Base-by-base conservation (phyloP, 768 basidiomycete genomes). In the Daedaleopsis nitida region DNA sequence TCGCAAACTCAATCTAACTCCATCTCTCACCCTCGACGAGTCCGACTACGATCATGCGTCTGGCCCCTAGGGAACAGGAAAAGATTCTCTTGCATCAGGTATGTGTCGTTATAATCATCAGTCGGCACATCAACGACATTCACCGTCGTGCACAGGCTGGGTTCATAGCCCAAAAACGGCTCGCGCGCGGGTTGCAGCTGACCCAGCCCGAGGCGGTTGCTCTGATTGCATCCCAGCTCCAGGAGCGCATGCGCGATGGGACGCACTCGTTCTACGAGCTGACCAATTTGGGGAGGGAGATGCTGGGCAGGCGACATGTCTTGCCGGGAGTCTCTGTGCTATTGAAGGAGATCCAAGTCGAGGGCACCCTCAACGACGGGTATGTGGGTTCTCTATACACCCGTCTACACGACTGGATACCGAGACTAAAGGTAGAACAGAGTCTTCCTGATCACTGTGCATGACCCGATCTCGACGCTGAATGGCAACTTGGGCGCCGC, bases 211-310 rank as follows among this genome's bases (percentile, higher is more conserved):
- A 99, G 75, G 88, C 95, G 0, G 83, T 87, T 13, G 95, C 93
- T 2, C 83, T 99, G 11, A 94, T 99, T 65, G 88, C 94, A 2
- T 86, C 85, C n/a, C 91, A 93, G 67, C 83, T 98, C 1, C 96
- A 98, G 67, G 96, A 98, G 73, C 84, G 86, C 51, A 96, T 97
- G 67, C 82, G 97, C 11, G 97, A 98, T 89, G 96, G 96, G 3
- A 72, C 75, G 14, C 82, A 94, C 71, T 85, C 86, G 0, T 95
- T 98, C 10, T 83, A 92, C 0, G 85, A 98, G 63, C 77, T 99
- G 19, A 96, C 96, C 95, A 86, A 92, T 50, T 79, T 91, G 66
- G 97, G 97, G 7, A 97, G 95, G 78, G 83, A 82, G 21, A 71
- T 99, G 55, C 81, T 99, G 10, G 96, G 96, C 1, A 80, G 93